These are phyloP conservation scores for Aspergillus viridinutans DNA, from an alignment of 2,329 filamentous ascomycete genomes.

Conservation along the genomic window DNA sequence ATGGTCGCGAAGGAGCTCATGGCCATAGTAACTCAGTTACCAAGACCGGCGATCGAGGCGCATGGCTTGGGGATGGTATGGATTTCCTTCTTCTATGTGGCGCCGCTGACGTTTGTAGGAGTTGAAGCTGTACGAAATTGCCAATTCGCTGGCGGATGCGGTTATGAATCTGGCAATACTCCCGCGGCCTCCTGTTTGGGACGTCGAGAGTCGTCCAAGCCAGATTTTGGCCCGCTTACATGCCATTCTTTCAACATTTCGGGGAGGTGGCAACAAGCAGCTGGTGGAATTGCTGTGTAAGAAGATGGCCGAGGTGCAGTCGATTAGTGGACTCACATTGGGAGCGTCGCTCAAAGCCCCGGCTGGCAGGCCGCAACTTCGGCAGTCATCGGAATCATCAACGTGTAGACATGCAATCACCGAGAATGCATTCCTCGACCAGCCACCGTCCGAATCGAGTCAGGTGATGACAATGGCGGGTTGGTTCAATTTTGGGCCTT, in stretches of 20 bases:
- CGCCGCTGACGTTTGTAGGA: conserved; percentile 17
- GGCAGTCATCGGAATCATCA: not conserved
- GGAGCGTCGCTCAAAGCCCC: not conserved
- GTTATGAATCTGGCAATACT: conserved; percentile 16
- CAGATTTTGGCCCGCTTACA: conserved; percentile 18
- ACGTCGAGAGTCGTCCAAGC: conserved; percentile 18
- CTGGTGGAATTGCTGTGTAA: conserved; percentile 19
- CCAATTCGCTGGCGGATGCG: conserved; percentile 23
- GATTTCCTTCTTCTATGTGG: not conserved
- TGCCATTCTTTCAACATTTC: conserved; percentile 19
- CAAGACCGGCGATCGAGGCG: conserved; percentile 46
- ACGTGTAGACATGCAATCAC: not conserved
- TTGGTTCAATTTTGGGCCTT: not conserved
- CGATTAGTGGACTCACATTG: conserved; percentile 2
- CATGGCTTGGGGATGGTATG: conserved; percentile 45
- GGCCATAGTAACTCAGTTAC: conserved; percentile 41
- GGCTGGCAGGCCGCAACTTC: not conserved
- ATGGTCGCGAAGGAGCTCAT: conserved; percentile 47
- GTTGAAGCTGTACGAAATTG: conserved; percentile 24
- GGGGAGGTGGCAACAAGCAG: conserved; percentile 17
- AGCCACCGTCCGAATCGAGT: not conserved
- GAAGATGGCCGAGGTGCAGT: conserved; percentile 22
- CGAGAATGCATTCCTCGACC: not conserved
- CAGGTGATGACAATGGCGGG: not conserved
- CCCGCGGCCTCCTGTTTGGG: conserved; percentile 9